Conservation (phyloP, 495 filamentous ascomycete genomes). For the Bacidia gigantensis region DNA sequence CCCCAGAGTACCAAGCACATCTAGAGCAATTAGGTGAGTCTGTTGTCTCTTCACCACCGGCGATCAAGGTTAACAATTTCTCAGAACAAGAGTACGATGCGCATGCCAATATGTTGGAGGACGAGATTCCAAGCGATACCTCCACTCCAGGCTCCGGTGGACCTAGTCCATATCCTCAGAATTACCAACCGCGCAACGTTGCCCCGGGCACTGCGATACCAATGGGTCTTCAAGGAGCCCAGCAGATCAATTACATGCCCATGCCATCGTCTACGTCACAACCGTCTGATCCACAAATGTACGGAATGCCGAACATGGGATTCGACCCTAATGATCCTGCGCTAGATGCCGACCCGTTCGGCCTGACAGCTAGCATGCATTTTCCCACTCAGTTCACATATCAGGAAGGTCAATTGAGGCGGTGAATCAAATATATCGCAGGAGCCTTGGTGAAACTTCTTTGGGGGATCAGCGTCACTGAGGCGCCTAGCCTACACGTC, state of each 20-base stretch:
- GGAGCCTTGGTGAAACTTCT: neutral
- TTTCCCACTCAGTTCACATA: constrained; percentile 72
- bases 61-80: constrained; percentile 47
- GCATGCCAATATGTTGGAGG: constrained; percentile 86
- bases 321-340: constrained; percentile 71
- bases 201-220: constrained; percentile 30
- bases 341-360: constrained; percentile 83
- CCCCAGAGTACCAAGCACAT: constrained; percentile 81
- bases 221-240: constrained; percentile 17
- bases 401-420: constrained; percentile 15
- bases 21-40: constrained; percentile 94
- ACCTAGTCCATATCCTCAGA: constrained; percentile 51
- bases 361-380: constrained; percentile 82
- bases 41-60: neutral
- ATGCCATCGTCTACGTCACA: constrained; percentile 25
- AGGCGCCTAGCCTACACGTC: too few relatives aligned
- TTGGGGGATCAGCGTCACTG: neutral
- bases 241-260: constrained; percentile 20
- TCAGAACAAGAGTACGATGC: constrained; percentile 99
- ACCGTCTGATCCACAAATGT: constrained; percentile 27
- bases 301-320: constrained; percentile 48
- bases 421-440: constrained; percentile 8
- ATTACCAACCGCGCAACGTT: constrained; percentile 26
- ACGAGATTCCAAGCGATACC: constrained; percentile 50
- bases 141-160: constrained; percentile 42